These are phyloP conservation scores for Alternaria triticimaculans DNA, from an alignment of 2,329 filamentous ascomycete species.

Conservation along the genomic window DNA sequence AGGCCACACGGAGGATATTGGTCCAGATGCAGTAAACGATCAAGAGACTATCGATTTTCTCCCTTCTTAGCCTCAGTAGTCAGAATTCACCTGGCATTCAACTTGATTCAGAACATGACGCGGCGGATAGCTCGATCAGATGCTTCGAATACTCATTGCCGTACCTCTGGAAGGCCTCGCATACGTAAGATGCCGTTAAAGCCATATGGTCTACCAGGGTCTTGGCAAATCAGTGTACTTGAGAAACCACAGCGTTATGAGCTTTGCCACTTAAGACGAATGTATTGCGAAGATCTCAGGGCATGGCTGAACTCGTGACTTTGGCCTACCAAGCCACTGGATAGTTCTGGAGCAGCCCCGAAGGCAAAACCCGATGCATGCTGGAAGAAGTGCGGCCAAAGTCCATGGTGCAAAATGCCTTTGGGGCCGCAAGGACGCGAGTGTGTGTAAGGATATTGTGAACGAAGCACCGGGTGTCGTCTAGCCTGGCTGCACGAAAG, in stretches of 20 bases:
- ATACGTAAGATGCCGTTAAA: constrained; percentile 20
- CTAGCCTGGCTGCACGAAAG: constrained; percentile 29
- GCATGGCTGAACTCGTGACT: constrained; percentile 16
- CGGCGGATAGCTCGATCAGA: constrained; percentile 16
- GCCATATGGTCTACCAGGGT: constrained; percentile 22
- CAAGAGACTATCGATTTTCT: constrained; percentile 42
- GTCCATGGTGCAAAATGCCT: neutral
- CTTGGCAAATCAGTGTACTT: constrained; percentile 30
- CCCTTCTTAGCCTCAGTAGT: constrained; percentile 20
- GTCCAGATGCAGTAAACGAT: constrained; percentile 35
- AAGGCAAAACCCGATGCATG: constrained; percentile 9
- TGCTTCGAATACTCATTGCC: constrained; percentile 16
- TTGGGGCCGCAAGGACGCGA: neutral
- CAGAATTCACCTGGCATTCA: constrained; percentile 2
- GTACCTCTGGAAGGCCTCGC: constrained; percentile 19
- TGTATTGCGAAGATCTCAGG: constrained; percentile 18
- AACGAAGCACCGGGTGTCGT: constrained; percentile 29
- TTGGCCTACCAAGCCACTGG: constrained; percentile 13
- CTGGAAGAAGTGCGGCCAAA: neutral
- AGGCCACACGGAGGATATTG: constrained; percentile 27
- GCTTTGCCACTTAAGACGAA: constrained; percentile 32
- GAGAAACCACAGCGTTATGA: constrained; percentile 10
- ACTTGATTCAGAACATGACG: constrained; percentile 25
- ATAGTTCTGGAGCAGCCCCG: constrained; percentile 12
- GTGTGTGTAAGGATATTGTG: constrained; percentile 26